Conservation (phyloP, 202 grass and related monocot genomes). For the Zizania palustris region DNA sequence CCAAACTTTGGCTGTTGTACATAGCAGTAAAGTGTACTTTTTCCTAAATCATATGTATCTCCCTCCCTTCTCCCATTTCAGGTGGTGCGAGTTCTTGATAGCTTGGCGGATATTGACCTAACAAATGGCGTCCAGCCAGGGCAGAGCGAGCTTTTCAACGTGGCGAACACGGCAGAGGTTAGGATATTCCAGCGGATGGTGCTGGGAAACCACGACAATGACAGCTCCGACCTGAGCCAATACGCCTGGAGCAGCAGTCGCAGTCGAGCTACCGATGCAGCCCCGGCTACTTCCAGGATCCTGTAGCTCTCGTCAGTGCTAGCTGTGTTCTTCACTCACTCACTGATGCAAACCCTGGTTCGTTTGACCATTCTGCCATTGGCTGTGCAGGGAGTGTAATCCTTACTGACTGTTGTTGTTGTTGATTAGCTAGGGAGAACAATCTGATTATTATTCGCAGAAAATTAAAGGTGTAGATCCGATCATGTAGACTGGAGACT, state of each 20-base stretch:
- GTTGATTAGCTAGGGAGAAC: too few species aligned
- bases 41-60: too few species aligned
- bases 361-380: too few species aligned
- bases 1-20: too few species aligned
- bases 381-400: too few species aligned
- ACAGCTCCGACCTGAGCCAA: slow-evolving; percentile 64
- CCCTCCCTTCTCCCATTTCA: slow-evolving; percentile 17
- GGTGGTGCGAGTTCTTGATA: slow-evolving; percentile 87
- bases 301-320: slow-evolving; percentile 12
- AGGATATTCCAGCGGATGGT: slow-evolving; percentile 77
- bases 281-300: slow-evolving; percentile 41
- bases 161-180: slow-evolving; percentile 66
- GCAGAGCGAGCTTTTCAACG: slow-evolving; percentile 80
- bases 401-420: too few species aligned
- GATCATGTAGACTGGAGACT: too few species aligned
- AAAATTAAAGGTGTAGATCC: too few species aligned
- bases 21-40: too few species aligned
- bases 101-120: slow-evolving; percentile 74
- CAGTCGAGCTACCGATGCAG: slow-evolving; percentile 3
- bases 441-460: too few species aligned
- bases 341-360: too few species aligned
- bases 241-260: slow-evolving; percentile 47
- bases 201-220: slow-evolving; percentile 61
- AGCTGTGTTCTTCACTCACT: not conserved
- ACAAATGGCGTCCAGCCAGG: slow-evolving; percentile 86